These are phyloP conservation scores for Penicillium sumatraense DNA, from an alignment of 2,329 filamentous ascomycete genomes.

Conservation along the genomic window DNA sequence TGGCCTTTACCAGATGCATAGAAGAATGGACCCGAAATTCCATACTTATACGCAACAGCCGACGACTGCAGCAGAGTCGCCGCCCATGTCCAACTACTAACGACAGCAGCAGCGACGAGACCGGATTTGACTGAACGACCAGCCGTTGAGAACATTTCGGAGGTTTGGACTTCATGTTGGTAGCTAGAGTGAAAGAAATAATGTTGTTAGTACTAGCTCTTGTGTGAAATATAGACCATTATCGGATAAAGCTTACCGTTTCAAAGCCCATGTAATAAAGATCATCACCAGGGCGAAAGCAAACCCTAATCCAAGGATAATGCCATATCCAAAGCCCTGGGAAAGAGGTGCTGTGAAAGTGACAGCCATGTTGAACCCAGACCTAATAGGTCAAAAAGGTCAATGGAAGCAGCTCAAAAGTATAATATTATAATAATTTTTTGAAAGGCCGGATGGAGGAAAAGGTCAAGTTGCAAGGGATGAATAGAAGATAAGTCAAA, in stretches of 20 bases:
- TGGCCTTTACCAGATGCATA: conserved; percentile 64
- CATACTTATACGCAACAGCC: conserved; percentile 81
- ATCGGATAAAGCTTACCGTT: conserved; percentile 49
- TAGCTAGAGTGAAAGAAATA: conserved; percentile 48
- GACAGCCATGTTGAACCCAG: conserved; percentile 23
- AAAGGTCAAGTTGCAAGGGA: background rate
- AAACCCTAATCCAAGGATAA: conserved; percentile 74
- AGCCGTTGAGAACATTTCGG: conserved; percentile 90
- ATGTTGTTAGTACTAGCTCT: background rate
- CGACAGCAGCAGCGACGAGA: conserved; percentile 85
- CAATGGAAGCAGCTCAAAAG: background rate
- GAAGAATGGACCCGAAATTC: conserved; percentile 69
- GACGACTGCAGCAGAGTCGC: conserved; percentile 80
- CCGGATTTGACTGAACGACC: conserved; percentile 88
- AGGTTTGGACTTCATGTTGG: conserved; percentile 78
- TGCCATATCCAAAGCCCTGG: conserved; percentile 76
- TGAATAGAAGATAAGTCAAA: background rate
- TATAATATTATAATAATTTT: background rate
- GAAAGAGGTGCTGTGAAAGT: conserved; percentile 41
- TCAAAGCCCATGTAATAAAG: conserved; percentile 71
- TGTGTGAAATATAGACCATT: background rate
- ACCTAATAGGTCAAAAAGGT: conserved; percentile 2
- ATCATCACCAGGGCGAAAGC: conserved; percentile 78
- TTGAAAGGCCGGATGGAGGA: too few relatives aligned
- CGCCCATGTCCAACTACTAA: conserved; percentile 92